Base-by-base conservation (phyloP, 805 yeast genomes). In the Teunomyces aglyptinius region DNA sequence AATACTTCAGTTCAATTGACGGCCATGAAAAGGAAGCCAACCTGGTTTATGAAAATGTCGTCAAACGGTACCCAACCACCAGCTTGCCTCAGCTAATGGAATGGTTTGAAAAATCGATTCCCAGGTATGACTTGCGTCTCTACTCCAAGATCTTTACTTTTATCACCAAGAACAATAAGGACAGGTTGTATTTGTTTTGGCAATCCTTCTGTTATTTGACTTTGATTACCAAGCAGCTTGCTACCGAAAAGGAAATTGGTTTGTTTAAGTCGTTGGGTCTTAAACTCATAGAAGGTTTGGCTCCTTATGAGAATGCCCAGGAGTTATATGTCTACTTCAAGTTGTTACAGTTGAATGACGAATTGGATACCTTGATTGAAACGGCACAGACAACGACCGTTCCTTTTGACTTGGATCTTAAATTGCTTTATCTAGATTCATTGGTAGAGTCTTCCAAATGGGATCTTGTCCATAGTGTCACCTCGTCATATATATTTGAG, bases 231-330 rank as follows among this genome's bases (percentile, higher is more conserved):
- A 50, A 55, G 3, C 45, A 58, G 1, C 67, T 64, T 29, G 61
- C 75, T 10, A 55, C 72, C 4, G 70, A 67, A 0, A 70, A 77
- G 46, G 86, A 82, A 52, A 56, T 58, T 42, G 67, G 61, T 32
- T 63, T 89, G 32, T 80, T 80, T 49, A 83, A 88, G 1, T 68
- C 75, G 48, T 65, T 89, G 28, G 91, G 89, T 0, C 56, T 73
- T 48, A 80, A 83, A 52, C 60, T 85, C 51, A 60, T 86, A 24
- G 81, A 77, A 24, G 63, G 64, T n/a, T 59, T 76, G 13, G 67
- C 69, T 38, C 88, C 92, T 1, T 68, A 74, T 38, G 16, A 36
- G 13, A 68, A 72, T 16, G 79, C 85, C 6, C 95, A 89, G 54
- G 95, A 90, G 49, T 65, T 77, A 2, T 88, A 69, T 52, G 78